Conservation (phyloP, 352 stramenopile genomes). For the Blastocystis sp. region DNA sequence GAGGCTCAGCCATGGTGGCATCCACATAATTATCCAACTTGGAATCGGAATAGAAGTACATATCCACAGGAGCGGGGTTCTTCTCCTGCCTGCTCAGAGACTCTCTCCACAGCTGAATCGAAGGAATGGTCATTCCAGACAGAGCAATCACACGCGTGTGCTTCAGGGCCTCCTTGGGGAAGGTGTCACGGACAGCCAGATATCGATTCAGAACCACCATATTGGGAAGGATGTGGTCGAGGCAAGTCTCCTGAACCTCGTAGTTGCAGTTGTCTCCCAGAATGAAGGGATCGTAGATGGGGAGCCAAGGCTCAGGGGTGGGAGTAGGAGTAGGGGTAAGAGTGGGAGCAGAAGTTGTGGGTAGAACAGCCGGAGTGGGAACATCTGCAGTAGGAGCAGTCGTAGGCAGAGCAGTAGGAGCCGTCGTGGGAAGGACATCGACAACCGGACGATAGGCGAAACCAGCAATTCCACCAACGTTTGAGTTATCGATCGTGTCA, state of each 20-base stretch:
- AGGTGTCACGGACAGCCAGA: background rate
- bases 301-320: constrained; percentile 4
- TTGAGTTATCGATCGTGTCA: too few relatives aligned
- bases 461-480: background rate
- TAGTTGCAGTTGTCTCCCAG: constrained; percentile 14
- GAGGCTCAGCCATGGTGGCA: background rate
- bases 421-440: background rate
- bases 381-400: background rate
- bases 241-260: background rate
- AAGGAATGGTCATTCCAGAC: background rate
- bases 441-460: background rate
- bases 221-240: background rate
- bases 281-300: constrained; percentile 38
- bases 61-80: background rate
- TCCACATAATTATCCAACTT: background rate
- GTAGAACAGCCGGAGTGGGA: too few relatives aligned
- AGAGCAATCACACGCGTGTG: constrained; percentile 28
- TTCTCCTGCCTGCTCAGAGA: background rate
- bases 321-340: background rate
- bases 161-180: background rate
- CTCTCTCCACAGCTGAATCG: background rate
- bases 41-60: background rate
- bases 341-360: background rate
- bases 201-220: background rate
- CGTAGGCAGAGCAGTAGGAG: background rate